These are phyloP conservation scores for Botrytis aclada DNA, from an alignment of 2,329 filamentous ascomycete species.

Conservation along the genomic window DNA sequence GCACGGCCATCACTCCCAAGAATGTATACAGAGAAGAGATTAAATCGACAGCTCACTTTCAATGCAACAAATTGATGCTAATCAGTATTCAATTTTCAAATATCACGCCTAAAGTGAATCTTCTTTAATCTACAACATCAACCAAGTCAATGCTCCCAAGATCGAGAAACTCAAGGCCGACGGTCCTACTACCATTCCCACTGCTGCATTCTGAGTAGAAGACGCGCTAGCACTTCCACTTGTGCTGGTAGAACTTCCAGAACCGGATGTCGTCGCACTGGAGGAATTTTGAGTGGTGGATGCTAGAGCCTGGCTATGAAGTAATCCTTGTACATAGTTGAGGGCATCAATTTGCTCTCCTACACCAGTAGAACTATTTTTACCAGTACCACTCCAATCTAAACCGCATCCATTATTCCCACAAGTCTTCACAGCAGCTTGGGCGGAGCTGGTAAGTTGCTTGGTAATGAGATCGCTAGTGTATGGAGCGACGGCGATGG, in stretches of 20 bases:
- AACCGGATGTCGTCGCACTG: conserved; percentile 30
- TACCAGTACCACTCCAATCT: conserved; percentile 55
- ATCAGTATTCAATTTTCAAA: no score
- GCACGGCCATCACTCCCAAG: no score
- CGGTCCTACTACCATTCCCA: neutral
- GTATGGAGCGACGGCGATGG: conserved; percentile 60
- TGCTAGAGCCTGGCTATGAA: conserved; percentile 35
- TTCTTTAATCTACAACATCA: neutral
- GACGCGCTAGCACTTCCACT: neutral
- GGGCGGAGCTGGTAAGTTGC: conserved; percentile 55
- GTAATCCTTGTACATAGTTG: conserved; percentile 46
- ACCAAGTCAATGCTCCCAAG: conserved; percentile 1
- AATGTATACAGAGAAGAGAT: no score
- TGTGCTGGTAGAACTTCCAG: neutral
- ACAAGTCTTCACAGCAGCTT: conserved; percentile 60
- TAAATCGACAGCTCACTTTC: no score
- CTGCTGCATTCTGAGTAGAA: neutral
- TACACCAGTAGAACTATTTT: conserved; percentile 43
- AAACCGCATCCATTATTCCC: conserved; percentile 63
- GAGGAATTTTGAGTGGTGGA: conserved; percentile 47
- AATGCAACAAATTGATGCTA: no score
- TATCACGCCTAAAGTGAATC: no score
- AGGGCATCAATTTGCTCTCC: conserved; percentile 55
- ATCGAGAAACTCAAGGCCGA: neutral
- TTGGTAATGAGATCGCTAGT: conserved; percentile 54